Conservation (phyloP, 257 asterid species). For the Fraxinus americana region DNA sequence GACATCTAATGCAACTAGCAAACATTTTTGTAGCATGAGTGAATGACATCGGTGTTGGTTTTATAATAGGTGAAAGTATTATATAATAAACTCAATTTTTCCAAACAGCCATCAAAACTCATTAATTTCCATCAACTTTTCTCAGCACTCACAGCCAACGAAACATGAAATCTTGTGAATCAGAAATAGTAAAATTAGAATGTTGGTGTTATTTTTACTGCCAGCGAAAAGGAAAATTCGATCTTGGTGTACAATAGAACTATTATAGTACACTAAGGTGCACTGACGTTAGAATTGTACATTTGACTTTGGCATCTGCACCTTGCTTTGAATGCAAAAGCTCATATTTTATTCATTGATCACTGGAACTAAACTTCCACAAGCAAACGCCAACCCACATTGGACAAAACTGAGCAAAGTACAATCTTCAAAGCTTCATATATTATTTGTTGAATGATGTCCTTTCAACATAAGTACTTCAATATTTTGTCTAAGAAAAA, state of each 20-base stretch:
- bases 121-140: neutral
- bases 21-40: neutral
- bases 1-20: constrained; percentile 10
- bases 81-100: neutral
- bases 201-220: neutral
- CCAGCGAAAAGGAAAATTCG: neutral
- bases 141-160: constrained; percentile 5
- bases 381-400: neutral
- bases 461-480: neutral
- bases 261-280: neutral
- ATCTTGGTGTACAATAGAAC: neutral
- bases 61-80: too few species aligned
- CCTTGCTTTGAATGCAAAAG: neutral
- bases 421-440: neutral
- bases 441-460: neutral
- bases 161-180: neutral
- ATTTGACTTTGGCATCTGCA: neutral
- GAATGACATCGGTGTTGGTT: too few species aligned
- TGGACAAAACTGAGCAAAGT: neutral
- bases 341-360: neutral
- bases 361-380: neutral
- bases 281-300: neutral
- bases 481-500: neutral
- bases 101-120: neutral
- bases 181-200: neutral